Conservation (phyloP, 2,329 filamentous ascomycete species). For the Fonsecaea nubica region DNA sequence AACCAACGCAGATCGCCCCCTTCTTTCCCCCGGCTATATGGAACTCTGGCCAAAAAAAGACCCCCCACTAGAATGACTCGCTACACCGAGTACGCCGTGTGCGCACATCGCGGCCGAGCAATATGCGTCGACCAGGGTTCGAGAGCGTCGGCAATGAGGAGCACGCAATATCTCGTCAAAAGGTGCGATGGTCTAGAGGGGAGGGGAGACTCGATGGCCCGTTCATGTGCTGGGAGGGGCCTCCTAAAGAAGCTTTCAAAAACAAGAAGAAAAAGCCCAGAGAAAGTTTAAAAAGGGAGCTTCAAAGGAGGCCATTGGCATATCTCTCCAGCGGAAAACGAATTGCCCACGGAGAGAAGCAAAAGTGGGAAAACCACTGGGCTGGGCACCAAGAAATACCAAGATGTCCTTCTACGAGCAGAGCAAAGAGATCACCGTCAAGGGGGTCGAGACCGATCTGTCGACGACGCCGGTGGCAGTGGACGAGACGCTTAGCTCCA, state of each 20-base stretch:
- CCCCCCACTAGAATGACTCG: no score
- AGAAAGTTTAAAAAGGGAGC: not conserved
- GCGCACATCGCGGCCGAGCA: slow-evolving; percentile 13
- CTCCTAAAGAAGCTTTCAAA: not conserved
- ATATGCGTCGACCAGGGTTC: not conserved
- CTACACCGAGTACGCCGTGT: not conserved
- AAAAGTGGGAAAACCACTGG: no score
- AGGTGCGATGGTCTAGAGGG: slow-evolving; percentile 19
- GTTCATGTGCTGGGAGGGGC: not conserved
- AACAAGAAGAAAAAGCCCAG: not conserved
- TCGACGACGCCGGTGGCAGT: slow-evolving; percentile 4
- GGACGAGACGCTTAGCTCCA: slow-evolving; percentile 7
- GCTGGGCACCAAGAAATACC: not conserved
- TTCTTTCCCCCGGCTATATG: no score
- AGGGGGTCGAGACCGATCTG: slow-evolving; percentile 18
- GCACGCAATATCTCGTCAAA: slow-evolving; percentile 29
- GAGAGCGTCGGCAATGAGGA: slow-evolving; percentile 12
- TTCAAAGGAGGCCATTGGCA: not conserved
- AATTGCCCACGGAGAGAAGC: no score
- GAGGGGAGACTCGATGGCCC: not conserved
- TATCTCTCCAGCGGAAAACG: no score
- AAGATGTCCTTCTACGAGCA: slow-evolving; percentile 24
- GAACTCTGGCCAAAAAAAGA: no score
- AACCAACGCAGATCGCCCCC: not conserved
- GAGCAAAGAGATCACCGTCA: slow-evolving; percentile 20